phyloP scores from a whole-genome alignment of 2,329 filamentous ascomycete genomes.

The Microsporum audouinii region DNA sequence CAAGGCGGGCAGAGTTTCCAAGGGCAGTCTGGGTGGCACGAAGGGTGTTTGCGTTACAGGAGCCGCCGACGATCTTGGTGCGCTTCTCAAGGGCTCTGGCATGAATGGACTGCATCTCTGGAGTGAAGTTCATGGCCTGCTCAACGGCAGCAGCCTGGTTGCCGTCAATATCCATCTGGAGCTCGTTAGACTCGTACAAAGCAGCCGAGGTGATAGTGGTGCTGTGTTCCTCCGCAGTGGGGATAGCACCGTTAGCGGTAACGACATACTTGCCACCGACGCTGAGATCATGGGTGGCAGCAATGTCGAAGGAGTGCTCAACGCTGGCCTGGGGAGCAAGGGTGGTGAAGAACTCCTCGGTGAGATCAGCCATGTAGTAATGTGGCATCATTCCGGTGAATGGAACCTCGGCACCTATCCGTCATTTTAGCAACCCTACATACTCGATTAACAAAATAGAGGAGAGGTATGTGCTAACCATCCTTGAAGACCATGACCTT shows the following conservation, averaged over 20 bases:
- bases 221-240: slow-evolving; percentile 17
- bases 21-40: slow-evolving; percentile 42
- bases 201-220: slow-evolving; percentile 46
- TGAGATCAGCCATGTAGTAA: slow-evolving; percentile 1
- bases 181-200: slow-evolving; percentile 47
- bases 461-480: slow-evolving; percentile 3
- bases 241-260: slow-evolving; percentile 7
- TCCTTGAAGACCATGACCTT: slow-evolving; percentile 11
- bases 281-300: slow-evolving; percentile 10
- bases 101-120: neutral
- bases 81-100: slow-evolving; percentile 7
- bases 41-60: slow-evolving; percentile 43
- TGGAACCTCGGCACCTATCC: neutral
- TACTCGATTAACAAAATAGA: neutral
- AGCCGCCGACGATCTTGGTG: slow-evolving; percentile 28
- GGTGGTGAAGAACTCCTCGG: slow-evolving; percentile 4
- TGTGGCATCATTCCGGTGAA: slow-evolving; percentile 8
- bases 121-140: slow-evolving; percentile 31
- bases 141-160: slow-evolving; percentile 42
- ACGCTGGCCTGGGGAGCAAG: slow-evolving; percentile 7
- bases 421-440: neutral
- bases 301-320: slow-evolving; percentile 9
- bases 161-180: slow-evolving; percentile 49
- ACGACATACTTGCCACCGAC: slow-evolving; percentile 7
- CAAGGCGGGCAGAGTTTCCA: slow-evolving; percentile 42